Base-by-base conservation (phyloP, 2,329 filamentous ascomycete species). In the Xylaria sp. region DNA sequence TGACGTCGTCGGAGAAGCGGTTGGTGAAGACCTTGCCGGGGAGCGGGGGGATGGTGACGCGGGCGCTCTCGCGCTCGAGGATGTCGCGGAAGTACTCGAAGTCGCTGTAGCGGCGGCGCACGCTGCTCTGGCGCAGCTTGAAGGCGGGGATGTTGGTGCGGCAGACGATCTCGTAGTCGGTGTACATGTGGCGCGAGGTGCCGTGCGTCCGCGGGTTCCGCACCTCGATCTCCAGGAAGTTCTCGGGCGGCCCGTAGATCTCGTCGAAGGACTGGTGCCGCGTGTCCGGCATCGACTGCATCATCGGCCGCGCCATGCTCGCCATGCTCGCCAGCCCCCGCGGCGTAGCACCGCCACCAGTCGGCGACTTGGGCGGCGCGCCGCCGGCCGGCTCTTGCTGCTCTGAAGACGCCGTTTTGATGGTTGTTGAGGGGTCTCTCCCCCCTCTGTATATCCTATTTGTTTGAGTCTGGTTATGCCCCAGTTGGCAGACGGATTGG, bases 81-180 rank as follows among this genome's bases (percentile, higher is more conserved):
- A 98, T 97, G 81, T 99, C 96, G 79, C 96, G 93, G 82, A 99
- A 99, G 83, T 97, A 95, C 84, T 99, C 96, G 80, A 99, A 99
- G 82, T 99, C 96, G 66, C 92, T 96, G 85, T 99, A 99, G 61
- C 96, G 93, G 71, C 96, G 90, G 74, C 94, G 93, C 71, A 99
- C 96, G 74, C 90, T 89, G 72, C 90, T 94, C 79, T 92, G 89
- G 74, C 94, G 93, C 76, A 97, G 90, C 85, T 98, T 98, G 88
- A 99, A 99, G 76, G 96, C 94, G 67, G 96, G 96, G 79, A 99
- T 99, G 84, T 99, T 99, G 83, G 96, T 99, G 77, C 93, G 91
- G 85, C 96, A 97, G 76, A 97, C 88, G 79, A 99, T 97, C 82
- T 98, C 94, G 86, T 98, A 99, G 83, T 97, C 96, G 63, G 96